These are phyloP conservation scores for Ustilago trichophora DNA, from an alignment of 1,284 basidiomycete genomes.

Conservation along the genomic window DNA sequence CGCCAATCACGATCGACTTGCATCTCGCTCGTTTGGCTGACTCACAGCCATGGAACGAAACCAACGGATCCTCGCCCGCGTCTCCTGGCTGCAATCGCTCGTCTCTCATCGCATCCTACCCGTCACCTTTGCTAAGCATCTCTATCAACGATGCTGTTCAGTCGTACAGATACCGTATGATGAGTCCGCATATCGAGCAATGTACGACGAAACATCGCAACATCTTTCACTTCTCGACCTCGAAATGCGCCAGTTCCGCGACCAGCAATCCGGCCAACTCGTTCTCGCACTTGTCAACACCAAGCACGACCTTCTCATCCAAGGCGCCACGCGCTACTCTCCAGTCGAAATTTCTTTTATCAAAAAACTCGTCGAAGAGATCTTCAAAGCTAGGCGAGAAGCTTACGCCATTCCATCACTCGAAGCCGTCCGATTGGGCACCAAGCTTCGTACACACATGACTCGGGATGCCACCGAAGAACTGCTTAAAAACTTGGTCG, in stretches of 20 bases:
- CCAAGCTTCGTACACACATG: conserved; percentile 76
- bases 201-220: conserved; percentile 22
- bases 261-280: conserved; percentile 30
- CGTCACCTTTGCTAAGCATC: conserved; percentile 31
- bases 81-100: conserved; percentile 43
- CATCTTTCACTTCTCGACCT: conserved; percentile 41
- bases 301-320: conserved; percentile 50
- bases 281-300: conserved; percentile 57
- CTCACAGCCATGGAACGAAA: conserved; percentile 8
- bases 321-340: conserved; percentile 56
- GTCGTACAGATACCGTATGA: conserved; percentile 12
- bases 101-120: conserved; percentile 48
- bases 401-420: conserved; percentile 79
- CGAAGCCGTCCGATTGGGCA: conserved; percentile 70
- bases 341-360: conserved; percentile 51
- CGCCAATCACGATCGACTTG: too few species aligned
- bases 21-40: too few species aligned
- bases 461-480: conserved; percentile 78
- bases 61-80: conserved; percentile 11
- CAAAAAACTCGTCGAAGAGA: conserved; percentile 74
- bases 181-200: conserved; percentile 13
- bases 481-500: conserved; percentile 79
- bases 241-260: conserved; percentile 50
- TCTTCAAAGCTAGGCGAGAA: conserved; percentile 79
- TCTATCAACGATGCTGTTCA: conserved; percentile 35